These are phyloP conservation scores for Elsinoe arachidis DNA, from an alignment of 2,329 filamentous ascomycete genomes.

Conservation along the genomic window DNA sequence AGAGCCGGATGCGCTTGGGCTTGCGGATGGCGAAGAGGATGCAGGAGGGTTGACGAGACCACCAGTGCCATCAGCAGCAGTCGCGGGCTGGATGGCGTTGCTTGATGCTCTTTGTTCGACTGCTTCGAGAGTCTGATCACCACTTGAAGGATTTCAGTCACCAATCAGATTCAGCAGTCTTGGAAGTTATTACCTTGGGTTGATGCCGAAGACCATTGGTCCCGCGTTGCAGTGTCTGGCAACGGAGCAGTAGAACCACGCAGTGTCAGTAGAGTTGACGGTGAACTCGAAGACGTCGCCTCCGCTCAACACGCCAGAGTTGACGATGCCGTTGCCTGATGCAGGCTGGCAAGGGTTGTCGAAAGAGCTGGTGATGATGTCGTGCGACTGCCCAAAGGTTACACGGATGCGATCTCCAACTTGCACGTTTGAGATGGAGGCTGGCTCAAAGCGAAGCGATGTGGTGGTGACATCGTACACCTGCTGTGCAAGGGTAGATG, in stretches of 20 bases:
- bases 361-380: not conserved
- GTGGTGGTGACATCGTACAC: not conserved
- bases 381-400: not conserved
- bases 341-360: not conserved
- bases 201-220: conserved; percentile 1
- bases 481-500: not conserved
- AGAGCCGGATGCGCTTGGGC: not conserved
- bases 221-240: not conserved
- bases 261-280: not conserved
- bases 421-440: not conserved
- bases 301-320: not conserved
- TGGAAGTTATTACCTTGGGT: not conserved
- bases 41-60: not conserved
- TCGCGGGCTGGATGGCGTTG: not conserved
- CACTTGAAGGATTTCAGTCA: not conserved
- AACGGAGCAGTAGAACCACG: conserved; percentile 1
- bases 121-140: not conserved
- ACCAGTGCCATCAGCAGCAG: not conserved
- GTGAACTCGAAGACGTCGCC: not conserved
- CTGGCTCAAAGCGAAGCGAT: not conserved
- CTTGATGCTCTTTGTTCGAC: not conserved
- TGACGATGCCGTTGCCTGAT: not conserved
- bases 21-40: too few relatives aligned
- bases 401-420: not conserved
- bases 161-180: not conserved